Conservation (phyloP, 2,329 filamentous ascomycete genomes). For the Diaporthe sp. region DNA sequence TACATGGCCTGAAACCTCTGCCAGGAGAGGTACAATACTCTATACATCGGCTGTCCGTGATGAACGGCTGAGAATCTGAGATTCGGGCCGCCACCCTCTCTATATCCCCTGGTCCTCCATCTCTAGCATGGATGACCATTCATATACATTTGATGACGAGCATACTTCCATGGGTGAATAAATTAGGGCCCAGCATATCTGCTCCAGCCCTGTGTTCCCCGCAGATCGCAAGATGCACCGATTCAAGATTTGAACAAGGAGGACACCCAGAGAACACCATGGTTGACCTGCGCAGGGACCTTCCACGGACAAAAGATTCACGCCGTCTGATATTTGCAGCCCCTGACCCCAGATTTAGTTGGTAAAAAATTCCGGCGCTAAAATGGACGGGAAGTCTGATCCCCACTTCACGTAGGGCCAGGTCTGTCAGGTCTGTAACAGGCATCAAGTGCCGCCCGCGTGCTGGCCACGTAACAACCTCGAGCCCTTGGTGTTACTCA, state of each 20-base stretch:
- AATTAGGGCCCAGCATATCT: background rate
- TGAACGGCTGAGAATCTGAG: background rate
- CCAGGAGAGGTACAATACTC: no score
- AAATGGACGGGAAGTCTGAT: background rate
- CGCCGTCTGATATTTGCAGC: background rate
- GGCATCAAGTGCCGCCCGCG: background rate
- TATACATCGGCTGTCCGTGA: background rate
- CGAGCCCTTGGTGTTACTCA: background rate
- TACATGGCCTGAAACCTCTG: slow-evolving; percentile 1
- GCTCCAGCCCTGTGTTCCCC: background rate
- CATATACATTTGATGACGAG: background rate
- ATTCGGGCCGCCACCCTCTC: background rate
- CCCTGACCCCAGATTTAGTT: background rate
- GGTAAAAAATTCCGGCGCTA: background rate
- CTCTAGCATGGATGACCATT: background rate
- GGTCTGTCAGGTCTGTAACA: background rate
- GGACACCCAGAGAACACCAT: background rate
- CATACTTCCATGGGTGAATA: background rate
- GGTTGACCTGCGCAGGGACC: background rate
- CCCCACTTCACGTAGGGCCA: background rate
- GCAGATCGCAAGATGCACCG: background rate
- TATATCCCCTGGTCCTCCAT: background rate
- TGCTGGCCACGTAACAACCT: background rate
- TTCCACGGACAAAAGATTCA: background rate
- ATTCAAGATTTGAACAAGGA: background rate